phyloP scores from a whole-genome alignment of 768 basidiomycete species.

The Pleurotus eryngii region DNA sequence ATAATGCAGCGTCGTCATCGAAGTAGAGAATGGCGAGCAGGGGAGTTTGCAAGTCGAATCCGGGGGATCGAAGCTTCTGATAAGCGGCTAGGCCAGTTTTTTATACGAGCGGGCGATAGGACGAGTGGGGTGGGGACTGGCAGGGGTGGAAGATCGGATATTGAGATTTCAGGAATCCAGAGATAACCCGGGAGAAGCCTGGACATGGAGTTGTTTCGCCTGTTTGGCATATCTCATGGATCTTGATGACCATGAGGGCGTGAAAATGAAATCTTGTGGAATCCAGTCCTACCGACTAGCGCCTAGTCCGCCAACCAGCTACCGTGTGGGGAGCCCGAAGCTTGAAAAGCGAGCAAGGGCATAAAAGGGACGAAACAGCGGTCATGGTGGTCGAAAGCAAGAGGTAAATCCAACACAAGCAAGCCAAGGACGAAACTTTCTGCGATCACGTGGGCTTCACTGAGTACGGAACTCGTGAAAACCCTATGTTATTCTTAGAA shows the following conservation, averaged over 20 bases:
- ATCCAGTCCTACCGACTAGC: no score
- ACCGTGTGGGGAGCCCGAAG: background rate
- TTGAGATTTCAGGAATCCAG: slow-evolving; percentile 5
- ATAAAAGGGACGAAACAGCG: background rate
- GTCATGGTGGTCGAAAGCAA: background rate
- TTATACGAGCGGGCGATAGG: background rate
- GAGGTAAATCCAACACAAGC: background rate
- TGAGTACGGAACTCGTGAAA: no score
- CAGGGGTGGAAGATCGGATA: background rate
- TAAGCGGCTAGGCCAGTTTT: background rate
- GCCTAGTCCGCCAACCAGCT: no score
- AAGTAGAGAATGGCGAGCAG: background rate
- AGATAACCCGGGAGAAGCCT: background rate
- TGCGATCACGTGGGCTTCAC: no score
- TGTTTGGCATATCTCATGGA: background rate
- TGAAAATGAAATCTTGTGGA: background rate
- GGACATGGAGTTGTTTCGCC: background rate
- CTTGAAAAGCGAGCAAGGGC: background rate
- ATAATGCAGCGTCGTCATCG: slow-evolving; percentile 1
- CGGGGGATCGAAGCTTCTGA: background rate
- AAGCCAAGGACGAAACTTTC: background rate
- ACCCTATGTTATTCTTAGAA: no score
- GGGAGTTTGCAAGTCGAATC: background rate
- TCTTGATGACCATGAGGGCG: no score
- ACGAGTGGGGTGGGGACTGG: slow-evolving; percentile 1